These are phyloP conservation scores for Apiotrichum siamense DNA, from an alignment of 1,284 basidiomycete species.

Conservation along the genomic window DNA sequence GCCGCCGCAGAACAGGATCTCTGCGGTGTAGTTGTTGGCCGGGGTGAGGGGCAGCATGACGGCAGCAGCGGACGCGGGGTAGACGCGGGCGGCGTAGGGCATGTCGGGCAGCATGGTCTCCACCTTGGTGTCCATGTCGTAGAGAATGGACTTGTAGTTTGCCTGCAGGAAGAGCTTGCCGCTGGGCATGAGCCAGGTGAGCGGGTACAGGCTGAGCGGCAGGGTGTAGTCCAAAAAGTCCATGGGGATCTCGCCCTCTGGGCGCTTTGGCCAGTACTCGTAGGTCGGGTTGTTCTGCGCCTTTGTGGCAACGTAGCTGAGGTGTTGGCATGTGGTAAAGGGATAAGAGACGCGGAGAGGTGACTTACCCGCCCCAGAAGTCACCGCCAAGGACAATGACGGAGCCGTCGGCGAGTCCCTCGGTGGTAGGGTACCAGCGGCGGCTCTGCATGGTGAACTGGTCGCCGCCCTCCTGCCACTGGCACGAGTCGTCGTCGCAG, in stretches of 20 bases:
- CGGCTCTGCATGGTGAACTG: constrained; percentile 45
- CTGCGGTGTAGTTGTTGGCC: constrained; percentile 78
- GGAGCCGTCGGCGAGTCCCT: constrained; percentile 50
- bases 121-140: constrained; percentile 34
- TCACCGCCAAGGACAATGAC: constrained; percentile 51
- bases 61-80: constrained; percentile 82
- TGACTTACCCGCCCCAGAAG: constrained; percentile 40
- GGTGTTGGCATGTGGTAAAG: too few relatives aligned
- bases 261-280: constrained; percentile 65
- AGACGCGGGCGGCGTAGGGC: constrained; percentile 66
- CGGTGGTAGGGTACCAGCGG: constrained; percentile 72
- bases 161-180: constrained; percentile 70
- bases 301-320: constrained; percentile 64
- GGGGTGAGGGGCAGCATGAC: constrained; percentile 88
- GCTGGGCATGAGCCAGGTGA: constrained; percentile 74
- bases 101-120: constrained; percentile 43
- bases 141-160: constrained; percentile 41
- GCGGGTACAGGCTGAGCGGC: constrained; percentile 84
- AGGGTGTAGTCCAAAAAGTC: constrained; percentile 75
- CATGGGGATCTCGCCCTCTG: constrained; percentile 56
- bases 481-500: constrained; percentile 57
- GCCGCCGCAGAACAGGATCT: constrained; percentile 84
- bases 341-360: constrained; percentile 15
- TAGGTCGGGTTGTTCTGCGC: constrained; percentile 72
- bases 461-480: constrained; percentile 54